Conservation (phyloP, 106 monocot species). For the Vanilla planifolia region DNA sequence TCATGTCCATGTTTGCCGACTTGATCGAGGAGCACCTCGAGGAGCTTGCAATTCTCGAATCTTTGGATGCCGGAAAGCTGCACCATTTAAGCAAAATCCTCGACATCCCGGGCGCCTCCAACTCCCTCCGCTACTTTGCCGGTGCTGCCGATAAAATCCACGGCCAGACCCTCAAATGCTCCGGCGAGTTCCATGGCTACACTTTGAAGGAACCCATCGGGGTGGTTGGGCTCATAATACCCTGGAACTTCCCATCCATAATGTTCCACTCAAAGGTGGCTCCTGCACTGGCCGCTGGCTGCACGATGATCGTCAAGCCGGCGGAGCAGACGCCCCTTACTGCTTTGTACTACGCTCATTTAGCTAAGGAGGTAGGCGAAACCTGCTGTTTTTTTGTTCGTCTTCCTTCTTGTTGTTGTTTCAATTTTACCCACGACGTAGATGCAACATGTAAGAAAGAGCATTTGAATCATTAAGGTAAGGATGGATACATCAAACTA, state of each 20-base stretch:
- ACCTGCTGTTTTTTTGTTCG: not conserved
- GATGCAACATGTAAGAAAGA: too few species aligned
- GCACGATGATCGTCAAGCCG: constrained; percentile 75
- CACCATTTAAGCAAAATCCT: constrained; percentile 11
- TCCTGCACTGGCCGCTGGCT: constrained; percentile 60
- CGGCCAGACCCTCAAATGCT: constrained; percentile 48
- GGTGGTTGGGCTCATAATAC: constrained; percentile 59
- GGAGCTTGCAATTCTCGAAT: constrained; percentile 44
- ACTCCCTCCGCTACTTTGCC: constrained; percentile 40
- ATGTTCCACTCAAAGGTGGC: constrained; percentile 49
- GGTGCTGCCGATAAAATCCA: constrained; percentile 68
- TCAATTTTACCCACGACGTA: too few species aligned
- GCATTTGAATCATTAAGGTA: too few species aligned
- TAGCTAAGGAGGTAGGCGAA: constrained; percentile 37
- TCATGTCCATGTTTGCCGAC: constrained; percentile 52
- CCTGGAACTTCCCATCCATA: constrained; percentile 59
- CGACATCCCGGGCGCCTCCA: constrained; percentile 28
- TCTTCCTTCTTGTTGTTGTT: too few species aligned
- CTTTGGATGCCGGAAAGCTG: constrained; percentile 50
- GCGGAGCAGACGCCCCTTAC: constrained; percentile 73
- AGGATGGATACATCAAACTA: too few species aligned
- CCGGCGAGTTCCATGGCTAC: constrained; percentile 39
- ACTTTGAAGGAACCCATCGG: constrained; percentile 67
- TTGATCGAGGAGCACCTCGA: constrained; percentile 41
- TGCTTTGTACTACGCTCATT: constrained; percentile 44